A percentile compares a stretch with the other conserved stretches of the same genome.
These are phyloP conservation scores for Microdochium bolleyi DNA, from an alignment of 2,329 filamentous ascomycete genomes.

Conservation along the genomic window DNA sequence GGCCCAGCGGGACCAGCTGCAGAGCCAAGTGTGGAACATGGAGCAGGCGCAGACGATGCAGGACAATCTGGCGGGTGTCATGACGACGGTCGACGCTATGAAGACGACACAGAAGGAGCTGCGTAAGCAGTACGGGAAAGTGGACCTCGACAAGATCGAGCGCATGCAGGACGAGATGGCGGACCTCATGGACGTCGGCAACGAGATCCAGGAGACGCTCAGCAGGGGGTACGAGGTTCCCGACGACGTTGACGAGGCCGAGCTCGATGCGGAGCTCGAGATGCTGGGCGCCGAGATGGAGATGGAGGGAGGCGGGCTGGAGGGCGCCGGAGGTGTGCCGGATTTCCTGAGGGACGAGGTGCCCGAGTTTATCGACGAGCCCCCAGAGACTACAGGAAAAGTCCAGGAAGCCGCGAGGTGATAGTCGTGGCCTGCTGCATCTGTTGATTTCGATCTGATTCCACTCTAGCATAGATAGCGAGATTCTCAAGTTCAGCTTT, in stretches of 20 bases:
- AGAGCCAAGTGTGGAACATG: constrained; percentile 97
- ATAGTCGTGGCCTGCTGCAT: background rate
- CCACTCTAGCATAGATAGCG: background rate
- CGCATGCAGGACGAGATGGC: constrained; percentile 98
- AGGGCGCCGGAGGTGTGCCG: constrained; percentile 52
- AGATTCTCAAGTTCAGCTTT: background rate
- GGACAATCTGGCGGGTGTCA: constrained; percentile 96
- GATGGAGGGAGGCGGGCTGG: constrained; percentile 61
- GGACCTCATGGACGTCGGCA: constrained; percentile 92
- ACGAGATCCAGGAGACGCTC: constrained; percentile 96
- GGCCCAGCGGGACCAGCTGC: constrained; percentile 84
- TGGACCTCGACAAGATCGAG: constrained; percentile 97
- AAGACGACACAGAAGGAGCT: constrained; percentile 94
- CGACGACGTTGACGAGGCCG: constrained; percentile 93
- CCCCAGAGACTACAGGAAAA: constrained; percentile 64
- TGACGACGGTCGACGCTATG: constrained; percentile 97
- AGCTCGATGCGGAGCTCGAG: constrained; percentile 93
- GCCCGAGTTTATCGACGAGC: constrained; percentile 88
- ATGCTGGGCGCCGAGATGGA: constrained; percentile 92
- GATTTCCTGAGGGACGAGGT: constrained; percentile 87
- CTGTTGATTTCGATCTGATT: background rate
- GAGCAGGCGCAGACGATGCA: constrained; percentile 98
- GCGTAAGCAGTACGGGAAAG: constrained; percentile 90
- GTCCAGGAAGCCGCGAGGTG: constrained; percentile 71
- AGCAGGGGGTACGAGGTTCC: constrained; percentile 88